Conservation (phyloP, 2,329 filamentous ascomycete genomes). For the Pseudopyricularia javanii region DNA sequence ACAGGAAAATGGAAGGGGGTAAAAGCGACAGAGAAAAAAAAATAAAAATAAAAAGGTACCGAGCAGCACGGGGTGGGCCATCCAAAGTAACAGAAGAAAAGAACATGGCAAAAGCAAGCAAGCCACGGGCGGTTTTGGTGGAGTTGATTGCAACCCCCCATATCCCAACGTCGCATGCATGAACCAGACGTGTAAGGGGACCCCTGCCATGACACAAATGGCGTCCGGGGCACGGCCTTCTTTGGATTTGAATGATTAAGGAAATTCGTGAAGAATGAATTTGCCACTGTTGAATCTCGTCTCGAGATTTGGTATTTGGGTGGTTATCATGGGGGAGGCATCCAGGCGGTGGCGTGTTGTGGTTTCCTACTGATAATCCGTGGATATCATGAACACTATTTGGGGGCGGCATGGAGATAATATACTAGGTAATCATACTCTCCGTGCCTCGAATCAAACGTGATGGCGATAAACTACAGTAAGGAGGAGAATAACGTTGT, state of each 20-base stretch:
- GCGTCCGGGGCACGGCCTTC: neutral
- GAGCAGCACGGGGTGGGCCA: too few species aligned
- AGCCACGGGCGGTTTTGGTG: neutral
- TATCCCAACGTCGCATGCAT: neutral
- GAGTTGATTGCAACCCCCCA: neutral
- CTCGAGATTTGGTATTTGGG: too few species aligned
- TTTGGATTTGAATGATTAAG: neutral
- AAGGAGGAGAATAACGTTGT: neutral
- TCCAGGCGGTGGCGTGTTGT: too few species aligned
- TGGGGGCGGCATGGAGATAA: too few species aligned
- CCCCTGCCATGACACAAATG: neutral
- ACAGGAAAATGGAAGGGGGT: neutral
- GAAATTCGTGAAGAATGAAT: neutral
- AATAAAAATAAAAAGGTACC: neutral
- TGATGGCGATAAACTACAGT: neutral
- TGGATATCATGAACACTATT: too few species aligned
- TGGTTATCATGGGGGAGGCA: too few species aligned
- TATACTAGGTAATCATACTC: too few species aligned
- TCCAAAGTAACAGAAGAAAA: too few species aligned
- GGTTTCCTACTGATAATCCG: too few species aligned
- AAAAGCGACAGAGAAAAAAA: neutral
- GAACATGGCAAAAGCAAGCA: neutral
- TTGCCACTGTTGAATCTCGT: neutral
- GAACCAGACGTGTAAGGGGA: neutral
- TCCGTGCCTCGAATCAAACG: neutral